These are phyloP conservation scores for Neobulgaria alba DNA, from an alignment of 2,329 filamentous ascomycete species.

Conservation along the genomic window DNA sequence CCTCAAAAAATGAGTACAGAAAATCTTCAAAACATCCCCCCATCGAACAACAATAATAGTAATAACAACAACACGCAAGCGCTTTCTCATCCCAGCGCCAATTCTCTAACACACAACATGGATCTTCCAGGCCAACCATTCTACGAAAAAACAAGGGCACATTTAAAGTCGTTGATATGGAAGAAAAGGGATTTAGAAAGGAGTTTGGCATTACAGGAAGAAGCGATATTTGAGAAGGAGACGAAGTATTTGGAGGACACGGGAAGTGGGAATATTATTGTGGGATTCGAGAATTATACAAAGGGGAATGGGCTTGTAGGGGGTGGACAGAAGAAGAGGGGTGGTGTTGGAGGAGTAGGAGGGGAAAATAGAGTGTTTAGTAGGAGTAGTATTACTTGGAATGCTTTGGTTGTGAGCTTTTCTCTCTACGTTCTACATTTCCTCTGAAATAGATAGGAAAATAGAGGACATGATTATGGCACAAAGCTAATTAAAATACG, in stretches of 20 bases:
- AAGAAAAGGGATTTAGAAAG: constrained; percentile 46
- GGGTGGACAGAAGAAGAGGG: constrained; percentile 58
- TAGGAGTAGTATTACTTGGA: constrained; percentile 48
- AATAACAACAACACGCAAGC: too few relatives aligned
- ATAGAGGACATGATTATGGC: too few relatives aligned
- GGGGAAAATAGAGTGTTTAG: constrained; percentile 3
- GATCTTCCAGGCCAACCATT: constrained; percentile 50
- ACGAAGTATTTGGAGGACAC: constrained; percentile 86
- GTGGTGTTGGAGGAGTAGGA: constrained; percentile 44
- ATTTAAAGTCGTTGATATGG: constrained; percentile 57
- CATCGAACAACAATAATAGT: constrained; percentile 26
- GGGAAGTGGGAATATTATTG: constrained; percentile 86
- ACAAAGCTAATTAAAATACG: too few relatives aligned
- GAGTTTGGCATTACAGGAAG: constrained; percentile 44
- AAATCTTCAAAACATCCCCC: constrained; percentile 39
- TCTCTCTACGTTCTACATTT: constrained; percentile 6
- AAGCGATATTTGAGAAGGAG: constrained; percentile 76
- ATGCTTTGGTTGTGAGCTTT: constrained; percentile 32
- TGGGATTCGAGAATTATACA: constrained; percentile 96
- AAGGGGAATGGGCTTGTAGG: constrained; percentile 62
- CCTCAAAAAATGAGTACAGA: constrained; percentile 42
- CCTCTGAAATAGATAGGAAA: not conserved
- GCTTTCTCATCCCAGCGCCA: too few relatives aligned
- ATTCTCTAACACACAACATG: too few relatives aligned
- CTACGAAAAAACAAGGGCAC: constrained; percentile 63